Percentiles rank a stretch among this genome's conserved stretches.
These are phyloP conservation scores for Lipomyces yamanashiensis DNA, from an alignment of 805 yeast genomes.

Conservation along the genomic window DNA sequence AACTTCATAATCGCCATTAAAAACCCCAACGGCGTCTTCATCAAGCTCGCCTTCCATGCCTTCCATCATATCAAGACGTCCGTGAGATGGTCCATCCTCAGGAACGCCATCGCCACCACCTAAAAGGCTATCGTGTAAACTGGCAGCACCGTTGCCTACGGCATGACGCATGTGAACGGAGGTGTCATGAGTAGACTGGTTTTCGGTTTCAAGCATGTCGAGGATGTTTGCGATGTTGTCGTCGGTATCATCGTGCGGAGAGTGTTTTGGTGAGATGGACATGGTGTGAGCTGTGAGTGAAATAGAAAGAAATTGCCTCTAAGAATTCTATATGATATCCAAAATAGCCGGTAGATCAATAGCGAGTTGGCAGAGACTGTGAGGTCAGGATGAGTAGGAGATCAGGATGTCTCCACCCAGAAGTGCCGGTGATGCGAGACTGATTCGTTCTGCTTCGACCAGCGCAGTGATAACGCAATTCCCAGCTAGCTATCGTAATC, in stretches of 20 bases:
- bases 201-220: slow-evolving; percentile 30
- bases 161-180: slow-evolving; percentile 1
- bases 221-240: slow-evolving; percentile 29
- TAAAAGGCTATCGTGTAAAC: slow-evolving; percentile 1
- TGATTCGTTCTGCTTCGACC: no score
- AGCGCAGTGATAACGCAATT: no score
- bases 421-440: no score
- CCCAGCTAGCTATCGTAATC: no score
- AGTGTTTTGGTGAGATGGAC: slow-evolving; percentile 30
- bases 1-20: slow-evolving; percentile 52
- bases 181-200: not conserved
- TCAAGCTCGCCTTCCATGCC: slow-evolving; percentile 21
- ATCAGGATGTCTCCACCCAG: no score
- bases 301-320: not conserved
- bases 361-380: no score
- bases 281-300: slow-evolving; percentile 5
- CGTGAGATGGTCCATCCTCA: not conserved
- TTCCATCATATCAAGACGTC: slow-evolving; percentile 11
- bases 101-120: not conserved
- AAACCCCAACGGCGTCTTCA: slow-evolving; percentile 22
- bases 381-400: no score
- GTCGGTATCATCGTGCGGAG: slow-evolving; percentile 17
- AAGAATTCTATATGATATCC: not conserved
- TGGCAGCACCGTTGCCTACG: not conserved
- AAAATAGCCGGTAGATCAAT: not conserved